phyloP scores from a whole-genome alignment of 2,329 filamentous ascomycete species.

The Penicillium sp. region DNA sequence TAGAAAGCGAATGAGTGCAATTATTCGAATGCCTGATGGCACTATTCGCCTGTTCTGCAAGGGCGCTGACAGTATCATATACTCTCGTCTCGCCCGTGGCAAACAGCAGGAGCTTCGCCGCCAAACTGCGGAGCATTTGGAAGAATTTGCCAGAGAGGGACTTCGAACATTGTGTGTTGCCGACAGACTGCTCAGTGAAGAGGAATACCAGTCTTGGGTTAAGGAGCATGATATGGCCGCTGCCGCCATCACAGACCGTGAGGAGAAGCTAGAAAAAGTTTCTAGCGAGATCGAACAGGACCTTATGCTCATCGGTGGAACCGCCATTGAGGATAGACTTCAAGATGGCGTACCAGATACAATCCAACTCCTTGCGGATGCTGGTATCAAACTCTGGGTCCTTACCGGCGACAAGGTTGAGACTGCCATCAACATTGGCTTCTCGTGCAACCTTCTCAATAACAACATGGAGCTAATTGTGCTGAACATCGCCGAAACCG shows the following conservation, averaged over 20 bases:
- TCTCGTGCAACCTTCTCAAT: constrained; percentile 94
- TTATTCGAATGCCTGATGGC: constrained; percentile 89
- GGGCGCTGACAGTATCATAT: constrained; percentile 95
- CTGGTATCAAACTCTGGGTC: constrained; percentile 98
- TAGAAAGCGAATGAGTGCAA: constrained; percentile 96
- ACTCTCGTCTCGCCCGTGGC: constrained; percentile 80
- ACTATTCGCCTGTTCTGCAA: constrained; percentile 93
- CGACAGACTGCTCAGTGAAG: constrained; percentile 72
- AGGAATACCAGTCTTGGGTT: constrained; percentile 82
- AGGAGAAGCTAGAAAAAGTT: constrained; percentile 88
- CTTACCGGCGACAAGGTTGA: constrained; percentile 98
- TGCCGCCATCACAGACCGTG: constrained; percentile 76
- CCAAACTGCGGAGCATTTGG: constrained; percentile 86
- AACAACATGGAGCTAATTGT: constrained; percentile 98
- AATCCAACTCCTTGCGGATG: constrained; percentile 83
- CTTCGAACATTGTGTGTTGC: constrained; percentile 93
- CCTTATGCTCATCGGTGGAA: constrained; percentile 82
- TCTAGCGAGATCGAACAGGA: constrained; percentile 90
- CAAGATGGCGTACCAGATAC: constrained; percentile 97
- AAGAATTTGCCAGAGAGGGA: constrained; percentile 95
- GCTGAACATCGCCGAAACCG: constrained; percentile 78
- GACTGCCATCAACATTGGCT: constrained; percentile 99
- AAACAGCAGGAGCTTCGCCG: constrained; percentile 81
- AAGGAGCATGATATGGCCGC: constrained; percentile 84
- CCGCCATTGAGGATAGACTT: constrained; percentile 93